These are phyloP conservation scores for Erythrobasidium hasegawianum DNA, from an alignment of 1,284 basidiomycete genomes.

Conservation along the genomic window DNA sequence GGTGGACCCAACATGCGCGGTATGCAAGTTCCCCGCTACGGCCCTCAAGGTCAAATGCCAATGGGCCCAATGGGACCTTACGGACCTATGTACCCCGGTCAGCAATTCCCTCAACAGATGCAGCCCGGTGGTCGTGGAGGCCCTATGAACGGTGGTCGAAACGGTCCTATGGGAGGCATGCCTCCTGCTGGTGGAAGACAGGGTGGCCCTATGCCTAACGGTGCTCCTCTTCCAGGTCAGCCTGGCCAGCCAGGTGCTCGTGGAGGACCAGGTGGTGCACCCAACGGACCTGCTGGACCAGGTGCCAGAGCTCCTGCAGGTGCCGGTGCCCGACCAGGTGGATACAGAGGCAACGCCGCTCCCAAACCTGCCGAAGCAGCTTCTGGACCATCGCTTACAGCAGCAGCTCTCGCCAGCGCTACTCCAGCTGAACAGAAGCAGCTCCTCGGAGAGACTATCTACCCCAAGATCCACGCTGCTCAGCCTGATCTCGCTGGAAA, in stretches of 20 bases:
- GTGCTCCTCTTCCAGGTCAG: slow-evolving; percentile 38
- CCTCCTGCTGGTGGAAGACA: slow-evolving; percentile 31
- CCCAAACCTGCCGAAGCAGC: slow-evolving; percentile 49
- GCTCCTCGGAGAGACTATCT: slow-evolving; percentile 47
- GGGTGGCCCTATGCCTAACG: slow-evolving; percentile 46
- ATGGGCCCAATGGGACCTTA: slow-evolving; percentile 60
- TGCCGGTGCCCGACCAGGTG: slow-evolving; percentile 53
- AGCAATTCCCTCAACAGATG: slow-evolving; percentile 52
- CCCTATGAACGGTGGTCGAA: slow-evolving; percentile 45
- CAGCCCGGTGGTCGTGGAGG: slow-evolving; percentile 43
- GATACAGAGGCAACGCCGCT: slow-evolving; percentile 52
- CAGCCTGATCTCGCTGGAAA: slow-evolving; percentile 86
- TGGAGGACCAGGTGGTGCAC: slow-evolving; percentile 19
- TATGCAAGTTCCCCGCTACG: slow-evolving; percentile 72
- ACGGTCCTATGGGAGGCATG: slow-evolving; percentile 38
- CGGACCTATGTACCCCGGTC: slow-evolving; percentile 54
- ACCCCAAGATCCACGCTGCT: slow-evolving; percentile 47
- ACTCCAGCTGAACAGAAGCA: slow-evolving; percentile 86
- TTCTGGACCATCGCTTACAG: slow-evolving; percentile 45
- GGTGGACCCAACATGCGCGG: slow-evolving; percentile 51
- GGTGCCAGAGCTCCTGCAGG: slow-evolving; percentile 54
- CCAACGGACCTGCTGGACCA: slow-evolving; percentile 40
- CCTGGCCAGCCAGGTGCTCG: slow-evolving; percentile 36
- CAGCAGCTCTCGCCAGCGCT: slow-evolving; percentile 63
- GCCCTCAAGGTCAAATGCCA: slow-evolving; percentile 67